Conservation (phyloP, 1,284 basidiomycete species). For the Veloporphyrellus conicus region DNA sequence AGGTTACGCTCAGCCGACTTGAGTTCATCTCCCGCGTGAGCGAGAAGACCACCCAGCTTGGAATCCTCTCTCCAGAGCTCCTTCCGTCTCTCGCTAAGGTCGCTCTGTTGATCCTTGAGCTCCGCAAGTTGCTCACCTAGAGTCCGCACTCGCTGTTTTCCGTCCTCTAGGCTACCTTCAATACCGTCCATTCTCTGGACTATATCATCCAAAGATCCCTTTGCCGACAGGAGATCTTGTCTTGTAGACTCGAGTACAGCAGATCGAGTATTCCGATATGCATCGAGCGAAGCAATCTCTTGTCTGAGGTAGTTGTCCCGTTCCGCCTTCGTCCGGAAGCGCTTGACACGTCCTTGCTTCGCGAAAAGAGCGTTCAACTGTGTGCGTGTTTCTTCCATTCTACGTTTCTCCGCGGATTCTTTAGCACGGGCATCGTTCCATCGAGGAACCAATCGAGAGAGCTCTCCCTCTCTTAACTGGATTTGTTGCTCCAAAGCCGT, state of each 20-base stretch:
- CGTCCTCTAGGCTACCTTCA: constrained; percentile 71
- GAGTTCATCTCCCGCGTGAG: constrained; percentile 76
- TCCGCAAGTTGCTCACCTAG: constrained; percentile 61
- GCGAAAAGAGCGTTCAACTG: constrained; percentile 72
- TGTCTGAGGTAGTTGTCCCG: constrained; percentile 74
- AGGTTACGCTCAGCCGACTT: constrained; percentile 75
- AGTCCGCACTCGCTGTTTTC: constrained; percentile 63
- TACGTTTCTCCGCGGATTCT: constrained; percentile 66
- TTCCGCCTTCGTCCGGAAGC: constrained; percentile 79
- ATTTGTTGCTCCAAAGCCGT: constrained; percentile 58
- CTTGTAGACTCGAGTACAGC: constrained; percentile 47
- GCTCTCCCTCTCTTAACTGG: constrained; percentile 54
- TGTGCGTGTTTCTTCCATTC: constrained; percentile 69
- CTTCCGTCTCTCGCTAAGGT: constrained; percentile 78
- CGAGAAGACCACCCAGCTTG: constrained; percentile 74
- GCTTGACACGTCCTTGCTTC: constrained; percentile 83
- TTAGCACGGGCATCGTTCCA: constrained; percentile 56
- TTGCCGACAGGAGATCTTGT: constrained; percentile 45
- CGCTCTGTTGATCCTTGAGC: constrained; percentile 70
- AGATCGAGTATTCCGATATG: constrained; percentile 51
- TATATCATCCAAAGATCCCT: constrained; percentile 50
- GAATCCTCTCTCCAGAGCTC: constrained; percentile 95
- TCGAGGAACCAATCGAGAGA: constrained; percentile 61
- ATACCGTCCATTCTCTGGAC: constrained; percentile 60
- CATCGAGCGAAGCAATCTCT: constrained; percentile 69